These are phyloP conservation scores for Aspergillus ruber DNA, from an alignment of 2,329 filamentous ascomycete genomes.

Conservation along the genomic window DNA sequence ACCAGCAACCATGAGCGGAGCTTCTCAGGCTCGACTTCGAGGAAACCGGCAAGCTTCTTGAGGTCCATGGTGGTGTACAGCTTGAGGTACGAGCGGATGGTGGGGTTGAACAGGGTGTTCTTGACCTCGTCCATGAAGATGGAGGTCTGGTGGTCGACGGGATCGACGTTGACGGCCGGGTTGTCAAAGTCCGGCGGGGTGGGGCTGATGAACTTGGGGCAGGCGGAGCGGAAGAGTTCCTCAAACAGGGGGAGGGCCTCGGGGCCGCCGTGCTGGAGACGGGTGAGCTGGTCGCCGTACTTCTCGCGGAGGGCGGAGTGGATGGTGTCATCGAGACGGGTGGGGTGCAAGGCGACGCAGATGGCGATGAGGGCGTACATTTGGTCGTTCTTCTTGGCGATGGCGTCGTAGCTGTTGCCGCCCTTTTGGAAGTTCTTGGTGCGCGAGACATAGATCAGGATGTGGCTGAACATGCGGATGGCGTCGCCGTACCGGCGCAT, in stretches of 20 bases:
- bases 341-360: conserved; percentile 96
- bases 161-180: conserved; percentile 91
- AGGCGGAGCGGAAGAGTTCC: conserved; percentile 95
- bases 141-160: conserved; percentile 90
- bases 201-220: conserved; percentile 98
- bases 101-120: conserved; percentile 97
- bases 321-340: conserved; percentile 95
- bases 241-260: conserved; percentile 95
- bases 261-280: conserved; percentile 91
- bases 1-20: conserved; percentile 88
- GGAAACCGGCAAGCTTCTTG: conserved; percentile 94
- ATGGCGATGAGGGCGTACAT: conserved; percentile 99
- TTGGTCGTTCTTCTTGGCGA: conserved; percentile 99
- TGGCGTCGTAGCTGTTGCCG: conserved; percentile 80
- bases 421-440: conserved; percentile 99
- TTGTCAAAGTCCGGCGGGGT: conserved; percentile 97
- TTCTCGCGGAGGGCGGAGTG: conserved; percentile 97
- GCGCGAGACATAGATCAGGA: conserved; percentile 94
- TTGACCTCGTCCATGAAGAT: conserved; percentile 99
- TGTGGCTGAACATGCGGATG: conserved; percentile 99
- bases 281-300: conserved; percentile 96
- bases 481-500: conserved; percentile 99
- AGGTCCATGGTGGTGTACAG: conserved; percentile 99
- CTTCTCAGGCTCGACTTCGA: conserved; percentile 95
- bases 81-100: conserved; percentile 96